These are phyloP conservation scores for Phytophthora foliorum DNA, from an alignment of 352 stramenopile species.

Conservation along the genomic window DNA sequence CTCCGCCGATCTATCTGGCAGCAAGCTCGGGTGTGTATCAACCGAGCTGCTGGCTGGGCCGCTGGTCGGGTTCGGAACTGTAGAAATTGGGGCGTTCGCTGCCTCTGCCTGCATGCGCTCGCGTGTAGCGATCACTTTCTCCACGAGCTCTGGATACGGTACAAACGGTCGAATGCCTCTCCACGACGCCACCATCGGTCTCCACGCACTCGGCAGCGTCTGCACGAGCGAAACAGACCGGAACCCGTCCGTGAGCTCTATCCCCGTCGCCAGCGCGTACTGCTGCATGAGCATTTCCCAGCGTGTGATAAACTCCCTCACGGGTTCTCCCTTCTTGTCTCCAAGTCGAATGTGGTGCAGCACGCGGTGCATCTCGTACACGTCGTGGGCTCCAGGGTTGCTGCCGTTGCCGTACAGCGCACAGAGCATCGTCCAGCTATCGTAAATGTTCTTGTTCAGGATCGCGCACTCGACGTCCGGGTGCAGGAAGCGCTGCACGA, in stretches of 20 bases:
- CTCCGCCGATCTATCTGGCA: conserved; percentile 5
- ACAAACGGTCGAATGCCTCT: conserved; percentile 50
- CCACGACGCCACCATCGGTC: conserved; percentile 39
- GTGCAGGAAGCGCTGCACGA: conserved; percentile 56
- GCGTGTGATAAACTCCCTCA: conserved; percentile 47
- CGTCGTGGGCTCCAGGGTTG: conserved; percentile 39
- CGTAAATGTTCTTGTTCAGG: conserved; percentile 61
- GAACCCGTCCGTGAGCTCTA: conserved; percentile 53
- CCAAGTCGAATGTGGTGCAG: conserved; percentile 56
- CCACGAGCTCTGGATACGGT: conserved; percentile 50
- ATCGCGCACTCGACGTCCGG: conserved; percentile 57
- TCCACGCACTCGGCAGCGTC: conserved; percentile 45
- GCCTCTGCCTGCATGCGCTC: conserved; percentile 35
- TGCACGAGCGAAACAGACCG: conserved; percentile 48
- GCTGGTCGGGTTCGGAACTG: not conserved
- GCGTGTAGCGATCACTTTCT: conserved; percentile 40
- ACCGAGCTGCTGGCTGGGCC: not conserved
- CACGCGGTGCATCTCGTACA: conserved; percentile 57
- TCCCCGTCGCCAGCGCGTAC: conserved; percentile 46
- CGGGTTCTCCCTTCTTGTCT: conserved; percentile 50
- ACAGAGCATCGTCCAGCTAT: conserved; percentile 59
- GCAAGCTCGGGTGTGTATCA: conserved; percentile 12
- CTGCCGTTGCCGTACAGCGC: conserved; percentile 51
- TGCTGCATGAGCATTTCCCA: conserved; percentile 56
- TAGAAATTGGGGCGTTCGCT: conserved; percentile 6